Conservation (phyloP, 1,139 yeast genomes). For the Geotrichum europaeum region DNA sequence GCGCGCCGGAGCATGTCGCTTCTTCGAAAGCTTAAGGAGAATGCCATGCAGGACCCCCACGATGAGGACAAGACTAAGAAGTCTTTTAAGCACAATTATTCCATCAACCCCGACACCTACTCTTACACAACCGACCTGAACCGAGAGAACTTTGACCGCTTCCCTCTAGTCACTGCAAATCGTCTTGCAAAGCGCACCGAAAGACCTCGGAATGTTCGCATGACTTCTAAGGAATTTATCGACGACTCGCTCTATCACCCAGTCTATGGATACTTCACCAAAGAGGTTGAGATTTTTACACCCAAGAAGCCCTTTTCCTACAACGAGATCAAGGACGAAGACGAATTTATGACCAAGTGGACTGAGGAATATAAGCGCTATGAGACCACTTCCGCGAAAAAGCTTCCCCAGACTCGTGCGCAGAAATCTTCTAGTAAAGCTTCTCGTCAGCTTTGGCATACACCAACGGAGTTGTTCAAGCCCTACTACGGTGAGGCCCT, state of each 20-base stretch:
- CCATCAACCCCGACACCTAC: constrained; percentile 32
- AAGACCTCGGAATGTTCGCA: constrained; percentile 60
- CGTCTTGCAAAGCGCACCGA: constrained; percentile 42
- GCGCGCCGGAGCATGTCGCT: background rate
- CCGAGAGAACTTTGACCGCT: constrained; percentile 38
- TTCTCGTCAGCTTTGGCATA: constrained; percentile 74
- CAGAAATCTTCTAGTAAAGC: constrained; percentile 28
- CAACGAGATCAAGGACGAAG: constrained; percentile 52
- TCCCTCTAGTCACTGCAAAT: constrained; percentile 44
- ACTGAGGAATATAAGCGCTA: constrained; percentile 56
- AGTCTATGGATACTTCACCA: constrained; percentile 71
- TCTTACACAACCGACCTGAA: constrained; percentile 31
- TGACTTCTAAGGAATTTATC: constrained; percentile 72
- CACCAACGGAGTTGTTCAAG: constrained; percentile 75
- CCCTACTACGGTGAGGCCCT: constrained; percentile 83
- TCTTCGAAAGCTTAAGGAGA: background rate
- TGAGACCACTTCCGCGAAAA: constrained; percentile 34
- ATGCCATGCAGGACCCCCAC: constrained; percentile 6
- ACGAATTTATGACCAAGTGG: constrained; percentile 69
- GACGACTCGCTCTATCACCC: constrained; percentile 84
- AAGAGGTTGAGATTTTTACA: constrained; percentile 67
- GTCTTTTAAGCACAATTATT: constrained; percentile 29
- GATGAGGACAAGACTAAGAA: constrained; percentile 3
- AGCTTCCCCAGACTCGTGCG: constrained; percentile 17
- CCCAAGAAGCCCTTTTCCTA: constrained; percentile 47